Conservation (phyloP, 2,329 filamentous ascomycete species). For the Calycina marina region DNA sequence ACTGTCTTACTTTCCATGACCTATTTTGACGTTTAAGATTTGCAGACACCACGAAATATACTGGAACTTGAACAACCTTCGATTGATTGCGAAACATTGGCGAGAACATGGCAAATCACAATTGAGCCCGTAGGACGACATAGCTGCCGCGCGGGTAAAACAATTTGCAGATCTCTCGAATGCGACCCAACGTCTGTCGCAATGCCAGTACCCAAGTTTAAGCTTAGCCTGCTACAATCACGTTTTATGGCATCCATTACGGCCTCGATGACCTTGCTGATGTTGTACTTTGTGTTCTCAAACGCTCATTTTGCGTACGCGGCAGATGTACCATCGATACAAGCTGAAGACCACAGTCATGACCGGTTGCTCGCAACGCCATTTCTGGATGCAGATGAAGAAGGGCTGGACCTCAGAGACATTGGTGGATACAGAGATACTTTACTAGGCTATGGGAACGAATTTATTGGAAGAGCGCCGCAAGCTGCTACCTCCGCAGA, state of each 20-base stretch:
- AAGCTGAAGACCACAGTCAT: conserved; percentile 31
- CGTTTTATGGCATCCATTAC: conserved; percentile 53
- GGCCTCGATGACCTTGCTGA: conserved; percentile 42
- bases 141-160: no score
- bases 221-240: conserved; percentile 56
- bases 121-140: no score
- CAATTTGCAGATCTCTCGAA: no score
- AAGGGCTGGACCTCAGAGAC: conserved; percentile 21
- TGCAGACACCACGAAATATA: no score
- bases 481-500: conserved; percentile 30
- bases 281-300: conserved; percentile 46
- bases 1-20: no score
- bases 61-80: no score
- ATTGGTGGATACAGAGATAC: conserved; percentile 39
- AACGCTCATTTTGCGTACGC: conserved; percentile 48
- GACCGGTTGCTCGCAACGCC: conserved; percentile 26
- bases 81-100: no score
- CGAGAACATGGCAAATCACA: no score
- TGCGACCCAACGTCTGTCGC: no score
- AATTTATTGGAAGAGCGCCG: conserved; percentile 42
- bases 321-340: conserved; percentile 33
- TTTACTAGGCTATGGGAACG: conserved; percentile 45
- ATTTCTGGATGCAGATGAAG: conserved; percentile 20
- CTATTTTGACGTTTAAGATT: no score
- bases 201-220: conserved; percentile 28